Evolutionary conservation across 352 stramenopile species (phyloP).

Genomic region (Pythium phragmiticola): DNA sequence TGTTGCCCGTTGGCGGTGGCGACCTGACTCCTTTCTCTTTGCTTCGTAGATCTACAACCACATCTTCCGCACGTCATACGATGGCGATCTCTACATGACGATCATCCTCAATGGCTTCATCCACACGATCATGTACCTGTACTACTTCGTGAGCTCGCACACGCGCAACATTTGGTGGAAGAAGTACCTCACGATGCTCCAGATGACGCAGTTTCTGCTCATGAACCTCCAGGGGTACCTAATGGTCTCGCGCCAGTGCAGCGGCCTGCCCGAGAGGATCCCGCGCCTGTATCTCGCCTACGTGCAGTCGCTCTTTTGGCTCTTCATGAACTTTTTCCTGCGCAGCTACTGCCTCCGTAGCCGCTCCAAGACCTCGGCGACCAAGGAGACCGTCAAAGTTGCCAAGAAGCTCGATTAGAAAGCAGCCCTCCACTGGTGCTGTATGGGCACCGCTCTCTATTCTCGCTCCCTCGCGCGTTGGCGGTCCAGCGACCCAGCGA

Average conservation of each 20-base stretch:
- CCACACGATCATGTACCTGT: conserved; percentile 97
- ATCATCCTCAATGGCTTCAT: conserved; percentile 95
- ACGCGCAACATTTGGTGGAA: conserved; percentile 96
- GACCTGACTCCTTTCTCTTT: background rate
- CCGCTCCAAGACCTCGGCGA: background rate
- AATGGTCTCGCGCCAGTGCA: conserved; percentile 71
- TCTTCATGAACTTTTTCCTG: conserved; percentile 92
- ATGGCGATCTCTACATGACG: conserved; percentile 93
- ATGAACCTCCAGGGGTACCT: conserved; percentile 57
- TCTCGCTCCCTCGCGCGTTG: background rate
- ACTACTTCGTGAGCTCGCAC: conserved; percentile 96
- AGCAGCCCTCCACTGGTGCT: background rate
- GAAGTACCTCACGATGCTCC: conserved; percentile 91
- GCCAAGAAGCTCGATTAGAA: conserved; percentile 25
- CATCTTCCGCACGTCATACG: conserved; percentile 88
- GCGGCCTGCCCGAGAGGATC: conserved; percentile 56
- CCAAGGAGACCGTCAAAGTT: conserved; percentile 1
- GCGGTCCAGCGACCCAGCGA: no score
- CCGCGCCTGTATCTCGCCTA: conserved; percentile 89
- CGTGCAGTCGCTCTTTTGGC: conserved; percentile 92
- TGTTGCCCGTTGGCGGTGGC: no score
- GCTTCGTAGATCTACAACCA: conserved; percentile 86
- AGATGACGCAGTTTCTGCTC: conserved; percentile 90
- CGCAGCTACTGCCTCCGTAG: conserved; percentile 7
- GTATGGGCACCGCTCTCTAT: background rate